Conservation (phyloP, 768 basidiomycete species). For the Suillus weaverae region DNA sequence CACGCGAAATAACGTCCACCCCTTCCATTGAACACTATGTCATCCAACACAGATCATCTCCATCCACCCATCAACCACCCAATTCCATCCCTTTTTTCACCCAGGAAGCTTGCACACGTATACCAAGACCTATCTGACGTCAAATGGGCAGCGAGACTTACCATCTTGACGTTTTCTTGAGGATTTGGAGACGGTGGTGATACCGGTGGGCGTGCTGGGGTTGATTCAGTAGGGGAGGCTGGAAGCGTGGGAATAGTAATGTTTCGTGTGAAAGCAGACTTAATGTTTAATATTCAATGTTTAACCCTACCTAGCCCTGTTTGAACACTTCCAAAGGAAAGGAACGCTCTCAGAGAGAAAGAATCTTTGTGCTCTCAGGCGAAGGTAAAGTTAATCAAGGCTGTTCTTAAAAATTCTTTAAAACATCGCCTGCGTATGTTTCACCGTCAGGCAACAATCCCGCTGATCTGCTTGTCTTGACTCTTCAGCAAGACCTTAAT, state of each 20-base stretch:
- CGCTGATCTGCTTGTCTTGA: too few species aligned
- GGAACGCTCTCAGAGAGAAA: too few species aligned
- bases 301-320: too few species aligned
- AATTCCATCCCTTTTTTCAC: constrained; percentile 22
- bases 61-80: constrained; percentile 35
- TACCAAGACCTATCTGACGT: constrained; percentile 11
- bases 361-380: too few species aligned
- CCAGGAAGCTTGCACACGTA: constrained; percentile 7
- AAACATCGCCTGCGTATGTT: too few species aligned
- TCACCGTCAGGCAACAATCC: too few species aligned
- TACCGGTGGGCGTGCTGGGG: constrained; percentile 10
- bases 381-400: too few species aligned
- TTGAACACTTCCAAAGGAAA: too few species aligned
- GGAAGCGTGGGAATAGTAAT: constrained; percentile 22
- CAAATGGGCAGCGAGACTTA: constrained; percentile 35
- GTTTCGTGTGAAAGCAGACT: background rate
- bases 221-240: constrained; percentile 14
- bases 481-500: too few species aligned
- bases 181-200: constrained; percentile 24
- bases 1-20: background rate
- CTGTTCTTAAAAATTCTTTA: too few species aligned
- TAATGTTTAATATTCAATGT: background rate
- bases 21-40: constrained; percentile 16
- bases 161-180: constrained; percentile 45
- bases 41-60: constrained; percentile 33